Evolutionary conservation across 805 yeast species (phyloP).

Genomic region (Kodamaea fukazawae): DNA sequence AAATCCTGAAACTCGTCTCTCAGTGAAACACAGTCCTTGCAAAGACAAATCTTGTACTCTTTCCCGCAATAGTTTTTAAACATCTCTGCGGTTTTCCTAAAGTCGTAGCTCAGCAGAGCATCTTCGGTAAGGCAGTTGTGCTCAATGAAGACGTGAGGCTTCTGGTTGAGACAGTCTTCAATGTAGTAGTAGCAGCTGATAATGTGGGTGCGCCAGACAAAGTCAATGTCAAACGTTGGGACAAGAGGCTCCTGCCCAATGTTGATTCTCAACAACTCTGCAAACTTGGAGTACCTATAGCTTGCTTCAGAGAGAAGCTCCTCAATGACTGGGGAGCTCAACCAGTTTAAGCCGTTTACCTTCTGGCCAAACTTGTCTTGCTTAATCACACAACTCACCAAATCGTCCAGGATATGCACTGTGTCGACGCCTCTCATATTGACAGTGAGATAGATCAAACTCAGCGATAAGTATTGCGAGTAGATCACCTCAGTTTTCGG

Average conservation of each 20-base stretch:
- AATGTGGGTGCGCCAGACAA: conserved; percentile 28
- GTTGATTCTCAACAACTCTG: too few relatives aligned
- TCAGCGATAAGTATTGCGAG: too few relatives aligned
- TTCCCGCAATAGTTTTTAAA: conserved; percentile 3
- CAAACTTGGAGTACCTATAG: too few relatives aligned
- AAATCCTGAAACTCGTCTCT: too few relatives aligned
- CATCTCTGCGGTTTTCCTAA: conserved; percentile 15
- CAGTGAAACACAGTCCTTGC: too few relatives aligned
- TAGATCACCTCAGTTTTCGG: too few relatives aligned
- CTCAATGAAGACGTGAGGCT: conserved; percentile 13
- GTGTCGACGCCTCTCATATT: not conserved
- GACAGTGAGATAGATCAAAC: too few relatives aligned
- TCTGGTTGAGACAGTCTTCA: conserved; percentile 9
- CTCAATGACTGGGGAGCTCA: conserved; percentile 12
- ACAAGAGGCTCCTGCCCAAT: conserved; percentile 10
- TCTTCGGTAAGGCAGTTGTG: conserved; percentile 25
- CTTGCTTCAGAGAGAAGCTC: conserved; percentile 2
- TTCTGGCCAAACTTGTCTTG: conserved; percentile 22
- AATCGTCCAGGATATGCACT: conserved; percentile 16
- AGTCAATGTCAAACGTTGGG: conserved; percentile 27
- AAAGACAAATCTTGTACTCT: too few relatives aligned
- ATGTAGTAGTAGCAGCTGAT: conserved; percentile 16
- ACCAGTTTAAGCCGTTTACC: conserved; percentile 19
- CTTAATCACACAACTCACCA: conserved; percentile 22
- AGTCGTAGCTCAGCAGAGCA: conserved; percentile 14